phyloP scores from a whole-genome alignment of 352 stramenopile genomes.

The Pythium angustatum region DNA sequence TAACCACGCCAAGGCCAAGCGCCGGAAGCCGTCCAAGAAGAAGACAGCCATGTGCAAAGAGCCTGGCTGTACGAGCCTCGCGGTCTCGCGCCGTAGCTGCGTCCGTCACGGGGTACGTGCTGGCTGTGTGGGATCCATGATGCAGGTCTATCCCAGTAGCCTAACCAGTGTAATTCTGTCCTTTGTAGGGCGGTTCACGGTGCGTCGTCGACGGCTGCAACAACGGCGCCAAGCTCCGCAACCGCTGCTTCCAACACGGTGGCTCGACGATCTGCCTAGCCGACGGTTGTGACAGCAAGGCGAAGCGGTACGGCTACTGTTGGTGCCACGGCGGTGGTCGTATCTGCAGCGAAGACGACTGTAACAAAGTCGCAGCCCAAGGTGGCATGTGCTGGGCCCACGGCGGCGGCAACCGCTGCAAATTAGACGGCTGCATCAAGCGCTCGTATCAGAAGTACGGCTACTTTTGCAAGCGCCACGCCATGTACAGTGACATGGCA shows the following conservation, averaged over 20 bases:
- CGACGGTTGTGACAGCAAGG: conserved; percentile 37
- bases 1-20: conserved; percentile 16
- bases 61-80: conserved; percentile 35
- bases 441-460: conserved; percentile 51
- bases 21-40: conserved; percentile 34
- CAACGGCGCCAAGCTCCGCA: conserved; percentile 45
- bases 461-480: conserved; percentile 50
- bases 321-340: conserved; percentile 43
- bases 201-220: conserved; percentile 37
- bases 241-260: conserved; percentile 47
- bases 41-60: conserved; percentile 45
- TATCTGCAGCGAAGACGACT: conserved; percentile 41
- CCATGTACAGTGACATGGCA: too few species aligned
- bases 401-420: conserved; percentile 48
- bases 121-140: not conserved
- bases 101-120: conserved; percentile 37
- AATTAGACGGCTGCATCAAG: conserved; percentile 46
- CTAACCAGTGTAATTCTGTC: too few species aligned
- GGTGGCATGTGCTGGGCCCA: conserved; percentile 45
- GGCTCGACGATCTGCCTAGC: conserved; percentile 40
- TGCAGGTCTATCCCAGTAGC: too few species aligned
- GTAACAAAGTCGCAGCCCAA: conserved; percentile 41
- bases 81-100: conserved; percentile 40
- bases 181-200: conserved; percentile 39
- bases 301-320: conserved; percentile 45